Base-by-base conservation (phyloP, 768 basidiomycete species). In the Russula virescens region DNA sequence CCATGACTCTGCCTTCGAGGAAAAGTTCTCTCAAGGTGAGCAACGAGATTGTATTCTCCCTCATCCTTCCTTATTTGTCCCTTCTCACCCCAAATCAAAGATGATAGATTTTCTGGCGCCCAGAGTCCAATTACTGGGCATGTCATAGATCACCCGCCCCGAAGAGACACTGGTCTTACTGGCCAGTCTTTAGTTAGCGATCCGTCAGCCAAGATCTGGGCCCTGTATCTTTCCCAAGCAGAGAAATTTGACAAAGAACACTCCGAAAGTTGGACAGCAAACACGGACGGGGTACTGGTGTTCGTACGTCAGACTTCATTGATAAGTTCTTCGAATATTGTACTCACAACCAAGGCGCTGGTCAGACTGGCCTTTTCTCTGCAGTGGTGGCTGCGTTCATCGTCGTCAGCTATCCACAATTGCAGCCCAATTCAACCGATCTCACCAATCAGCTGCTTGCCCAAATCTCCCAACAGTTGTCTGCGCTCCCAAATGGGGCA, bases 311-410 rank as follows among this genome's bases (percentile, higher is more conserved):
- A 16, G 19, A n/a, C 19, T 28, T 38, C 13, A 25, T 31, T 5
- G 8, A 31, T 31, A 1, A 5, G 18, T 3, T 8, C 38, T 6
- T 25, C 5, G 18, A 21, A 8, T 5, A 8, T 7, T 21, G 5
- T 51, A 19, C 54, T 56, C 31, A 43, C 8, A 31, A 42, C 31
- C 18, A 34, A n/a, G 6, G 16, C 55, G 11, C 5, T 18, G 7
- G 3, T 18, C 26, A 71, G 70, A 67, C 70, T 0, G 70, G 70
- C 56, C 62, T 71, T 19, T 70, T 71, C 62, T 68, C 68, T n/a
- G 69, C 68, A 1, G 62, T 63, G 18, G 47, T 69, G 21, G 69
- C 69, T 5, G 45, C 64, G 5, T 69, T 71, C 35, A 51, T 68
- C 47, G 43, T 70, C 19, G 59, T 64, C 55, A 64, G 69, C 28